Evolutionary conservation across 208 protist species (phyloP).

Genomic region (Leishmania mexicana): DNA sequence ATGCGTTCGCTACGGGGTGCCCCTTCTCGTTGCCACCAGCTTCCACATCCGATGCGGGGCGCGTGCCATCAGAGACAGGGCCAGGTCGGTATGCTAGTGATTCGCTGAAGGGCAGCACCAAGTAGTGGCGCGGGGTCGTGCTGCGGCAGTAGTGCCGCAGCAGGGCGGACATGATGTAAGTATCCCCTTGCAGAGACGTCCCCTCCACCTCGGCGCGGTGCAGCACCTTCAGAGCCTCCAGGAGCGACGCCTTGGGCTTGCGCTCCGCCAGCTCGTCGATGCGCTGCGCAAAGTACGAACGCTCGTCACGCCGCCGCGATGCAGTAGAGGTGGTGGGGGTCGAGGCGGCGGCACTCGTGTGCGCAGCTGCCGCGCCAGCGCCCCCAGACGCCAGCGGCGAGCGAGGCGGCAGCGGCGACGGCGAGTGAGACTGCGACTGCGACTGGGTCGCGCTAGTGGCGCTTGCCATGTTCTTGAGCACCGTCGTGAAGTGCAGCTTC

Average conservation of each 20-base stretch:
- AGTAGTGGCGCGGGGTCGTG: conserved; percentile 44
- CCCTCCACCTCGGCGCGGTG: conserved; percentile 86
- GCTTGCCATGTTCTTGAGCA: conserved; percentile 31
- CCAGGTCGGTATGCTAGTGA: conserved; percentile 52
- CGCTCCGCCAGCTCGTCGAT: conserved; percentile 57
- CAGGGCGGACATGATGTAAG: conserved; percentile 59
- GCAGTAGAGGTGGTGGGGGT: conserved; percentile 16
- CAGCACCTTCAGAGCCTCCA: conserved; percentile 78
- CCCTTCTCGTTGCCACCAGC: neutral
- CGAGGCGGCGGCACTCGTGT: neutral
- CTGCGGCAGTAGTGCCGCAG: conserved; percentile 70
- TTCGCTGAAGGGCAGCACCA: conserved; percentile 51
- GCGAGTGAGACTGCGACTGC: neutral
- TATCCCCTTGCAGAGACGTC: conserved; percentile 70
- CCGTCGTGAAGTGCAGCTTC: conserved; percentile 70
- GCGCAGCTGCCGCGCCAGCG: neutral
- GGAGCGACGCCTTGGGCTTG: conserved; percentile 39
- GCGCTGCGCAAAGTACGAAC: conserved; percentile 72
- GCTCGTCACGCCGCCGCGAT: conserved; percentile 60
- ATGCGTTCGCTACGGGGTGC: conserved; percentile 25
- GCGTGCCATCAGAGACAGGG: conserved; percentile 20
- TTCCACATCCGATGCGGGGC: neutral
- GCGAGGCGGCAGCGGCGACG: conserved; percentile 21
- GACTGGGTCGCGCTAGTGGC: neutral
- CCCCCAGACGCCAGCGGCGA: conserved; percentile 10